Percentiles rank a stretch among this genome's conserved stretches.
Evolutionary conservation across 371 early-diverging fungal species (phyloP).

Genomic region (Mortierella sp.): DNA sequence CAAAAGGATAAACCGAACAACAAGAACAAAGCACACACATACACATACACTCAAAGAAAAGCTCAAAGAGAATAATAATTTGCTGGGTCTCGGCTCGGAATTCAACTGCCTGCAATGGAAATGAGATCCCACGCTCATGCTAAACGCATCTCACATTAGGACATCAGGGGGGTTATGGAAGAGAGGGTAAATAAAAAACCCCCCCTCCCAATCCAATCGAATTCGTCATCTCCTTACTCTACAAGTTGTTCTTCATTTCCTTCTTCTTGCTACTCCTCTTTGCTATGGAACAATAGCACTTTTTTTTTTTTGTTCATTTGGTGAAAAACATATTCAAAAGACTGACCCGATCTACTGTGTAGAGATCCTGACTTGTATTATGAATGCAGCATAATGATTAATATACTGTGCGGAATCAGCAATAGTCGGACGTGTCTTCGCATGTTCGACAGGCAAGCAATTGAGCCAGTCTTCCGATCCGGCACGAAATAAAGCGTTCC

Average conservation of each 20-base stretch:
- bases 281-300: no score
- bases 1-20: not conserved
- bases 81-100: conserved; percentile 23
- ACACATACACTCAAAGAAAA: no score
- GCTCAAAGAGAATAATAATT: not conserved
- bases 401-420: not conserved
- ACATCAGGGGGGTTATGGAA: not conserved
- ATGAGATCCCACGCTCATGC: conserved; percentile 6
- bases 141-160: not conserved
- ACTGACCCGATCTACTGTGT: no score
- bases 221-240: no score
- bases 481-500: not conserved
- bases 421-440: not conserved
- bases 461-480: not conserved
- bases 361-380: no score
- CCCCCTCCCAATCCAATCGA: not conserved
- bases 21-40: no score
- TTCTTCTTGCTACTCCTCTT: no score
- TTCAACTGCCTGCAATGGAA: conserved; percentile 22
- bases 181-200: not conserved
- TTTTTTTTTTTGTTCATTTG: no score
- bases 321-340: no score
- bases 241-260: no score
- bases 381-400: not conserved
- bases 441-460: not conserved